Percentiles rank a stretch among this genome's conserved stretches.
These are phyloP conservation scores for Blastobotrys attinorum DNA, from an alignment of 805 yeast genomes.

Conservation along the genomic window DNA sequence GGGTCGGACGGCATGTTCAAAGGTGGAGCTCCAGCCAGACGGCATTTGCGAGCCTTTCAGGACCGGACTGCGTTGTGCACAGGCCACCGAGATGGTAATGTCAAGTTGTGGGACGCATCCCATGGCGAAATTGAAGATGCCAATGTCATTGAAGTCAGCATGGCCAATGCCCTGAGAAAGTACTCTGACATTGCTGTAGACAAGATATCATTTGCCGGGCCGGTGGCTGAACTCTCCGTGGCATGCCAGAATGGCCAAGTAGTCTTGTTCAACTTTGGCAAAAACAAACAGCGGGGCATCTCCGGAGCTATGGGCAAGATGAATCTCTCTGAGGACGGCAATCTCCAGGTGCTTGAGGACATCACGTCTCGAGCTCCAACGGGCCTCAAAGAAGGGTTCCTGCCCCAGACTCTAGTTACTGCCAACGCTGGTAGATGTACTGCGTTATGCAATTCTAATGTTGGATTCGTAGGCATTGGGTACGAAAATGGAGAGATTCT, in stretches of 20 bases:
- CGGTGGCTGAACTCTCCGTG: constrained; percentile 65
- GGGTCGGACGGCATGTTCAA: constrained; percentile 41
- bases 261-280: constrained; percentile 62
- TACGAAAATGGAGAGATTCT: constrained; percentile 67
- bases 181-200: constrained; percentile 38
- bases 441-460: constrained; percentile 56
- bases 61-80: constrained; percentile 57
- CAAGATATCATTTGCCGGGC: constrained; percentile 66
- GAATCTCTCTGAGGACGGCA: constrained; percentile 1
- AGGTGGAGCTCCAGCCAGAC: constrained; percentile 72
- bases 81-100: constrained; percentile 77
- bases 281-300: constrained; percentile 31
- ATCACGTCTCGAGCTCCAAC: constrained; percentile 47
- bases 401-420: constrained; percentile 46
- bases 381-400: constrained; percentile 48
- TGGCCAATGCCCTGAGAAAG: constrained; percentile 41
- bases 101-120: constrained; percentile 76
- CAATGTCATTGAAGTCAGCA: constrained; percentile 51
- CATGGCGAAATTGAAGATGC: constrained; percentile 60
- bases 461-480: constrained; percentile 80
- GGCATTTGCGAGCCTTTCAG: constrained; percentile 40
- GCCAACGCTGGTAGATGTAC: constrained; percentile 43
- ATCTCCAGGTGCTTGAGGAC: constrained; percentile 25
- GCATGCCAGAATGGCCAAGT: constrained; percentile 66
- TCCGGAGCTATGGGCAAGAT: constrained; percentile 19